Base-by-base conservation (phyloP, 2,329 filamentous ascomycete genomes). In the Pezicula neosporulosa region DNA sequence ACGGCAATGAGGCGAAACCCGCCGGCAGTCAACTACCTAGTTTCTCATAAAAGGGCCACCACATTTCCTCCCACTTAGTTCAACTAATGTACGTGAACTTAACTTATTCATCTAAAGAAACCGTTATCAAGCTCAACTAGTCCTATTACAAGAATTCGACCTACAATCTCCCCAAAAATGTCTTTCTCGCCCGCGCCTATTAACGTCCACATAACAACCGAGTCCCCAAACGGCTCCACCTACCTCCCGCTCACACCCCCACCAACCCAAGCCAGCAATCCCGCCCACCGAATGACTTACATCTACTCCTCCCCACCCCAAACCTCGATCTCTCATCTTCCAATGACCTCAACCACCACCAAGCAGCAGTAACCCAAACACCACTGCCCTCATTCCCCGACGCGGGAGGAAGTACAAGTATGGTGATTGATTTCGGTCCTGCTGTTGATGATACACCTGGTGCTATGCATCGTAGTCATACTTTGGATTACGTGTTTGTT, bases 381-480 rank as follows among this genome's bases (percentile, higher is more conserved):
- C 47, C 54, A 4, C 27, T 48, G 6, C 41, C 46, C 9, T 33
- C 37, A 12, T 54, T 57, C 10, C 50, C 52, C 3, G 5, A 44
- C 3, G 48, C 52, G 13, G 57, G 57, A 19, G 48, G 16, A 1
- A 45, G 48, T 15, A 16, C 13, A 21, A 16, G 10, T 12, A 47
- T 36, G 8, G 21, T 53, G 8, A 9, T 52, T 2, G 35, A 57
- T n/a, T 19, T 59, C 3, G 55, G 28, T 1, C 53, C 56, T 3
- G 59, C 57, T 37, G 44, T 50, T 15, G 21, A 45, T 6, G 43
- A 39, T 4, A 33, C 45, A 6, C 41, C 51, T 3, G 52, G 53
- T 1, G 28, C 68, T 5, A 68, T 73, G 67, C 72, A 74, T 54
- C 70, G 69, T 10, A 73, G 71, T 4, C 45, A 62, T 30, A 73